These are phyloP conservation scores for Penicilliopsis zonata DNA, from an alignment of 495 filamentous ascomycete genomes.

Conservation along the genomic window DNA sequence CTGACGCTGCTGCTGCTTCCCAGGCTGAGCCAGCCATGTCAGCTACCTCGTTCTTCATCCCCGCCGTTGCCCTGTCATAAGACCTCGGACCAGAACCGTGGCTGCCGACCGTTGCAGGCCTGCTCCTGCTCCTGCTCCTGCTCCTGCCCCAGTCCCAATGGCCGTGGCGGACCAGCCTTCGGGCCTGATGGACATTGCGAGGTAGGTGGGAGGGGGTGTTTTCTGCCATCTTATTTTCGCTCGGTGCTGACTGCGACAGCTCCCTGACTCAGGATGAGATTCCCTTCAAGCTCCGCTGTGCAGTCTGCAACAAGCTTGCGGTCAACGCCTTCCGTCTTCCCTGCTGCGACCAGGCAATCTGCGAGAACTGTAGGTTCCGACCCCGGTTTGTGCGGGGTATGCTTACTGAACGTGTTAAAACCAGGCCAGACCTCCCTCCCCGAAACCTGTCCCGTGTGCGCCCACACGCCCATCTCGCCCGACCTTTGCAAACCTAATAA, in stretches of 20 bases:
- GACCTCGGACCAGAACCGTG: too few relatives aligned
- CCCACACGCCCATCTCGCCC: constrained; percentile 71
- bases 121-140: too few relatives aligned
- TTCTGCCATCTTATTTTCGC: not conserved
- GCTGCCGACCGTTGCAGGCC: too few relatives aligned
- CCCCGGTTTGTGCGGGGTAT: not conserved
- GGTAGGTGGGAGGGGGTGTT: constrained; percentile 11
- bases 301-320: constrained; percentile 83
- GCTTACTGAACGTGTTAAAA: constrained; percentile 14
- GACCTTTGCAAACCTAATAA: constrained; percentile 87
- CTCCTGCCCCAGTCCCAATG: too few relatives aligned
- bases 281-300: constrained; percentile 89
- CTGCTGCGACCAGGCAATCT: constrained; percentile 93
- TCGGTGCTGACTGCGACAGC: constrained; percentile 24
- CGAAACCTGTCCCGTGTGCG: constrained; percentile 82
- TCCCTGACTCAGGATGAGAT: constrained; percentile 74
- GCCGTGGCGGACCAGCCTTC: constrained; percentile 28
- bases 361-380: constrained; percentile 63
- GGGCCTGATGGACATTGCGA: constrained; percentile 35
- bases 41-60: too few relatives aligned
- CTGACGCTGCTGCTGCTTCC: too few relatives aligned
- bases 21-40: too few relatives aligned
- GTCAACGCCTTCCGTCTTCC: constrained; percentile 82
- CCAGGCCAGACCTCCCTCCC: constrained; percentile 69
- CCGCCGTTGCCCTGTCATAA: too few relatives aligned